Conservation (phyloP, 1,139 yeast species). For the Kodamaea sp. region DNA sequence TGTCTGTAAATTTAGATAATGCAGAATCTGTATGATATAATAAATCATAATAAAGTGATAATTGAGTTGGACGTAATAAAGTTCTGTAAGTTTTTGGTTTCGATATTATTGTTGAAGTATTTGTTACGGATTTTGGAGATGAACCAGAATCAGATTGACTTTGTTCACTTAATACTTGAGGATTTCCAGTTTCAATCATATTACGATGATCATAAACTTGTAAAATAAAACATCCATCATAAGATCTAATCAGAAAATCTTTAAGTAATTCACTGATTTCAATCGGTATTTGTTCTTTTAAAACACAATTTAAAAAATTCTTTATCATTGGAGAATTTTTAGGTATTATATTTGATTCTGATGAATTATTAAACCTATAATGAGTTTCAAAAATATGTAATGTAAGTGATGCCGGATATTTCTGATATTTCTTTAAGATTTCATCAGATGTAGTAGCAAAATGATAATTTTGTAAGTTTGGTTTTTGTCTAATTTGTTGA, state of each 20-base stretch:
- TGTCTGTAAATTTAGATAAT: constrained; percentile 74
- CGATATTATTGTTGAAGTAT: constrained; percentile 9
- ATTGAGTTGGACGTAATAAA: constrained; percentile 71
- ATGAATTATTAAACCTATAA: constrained; percentile 68
- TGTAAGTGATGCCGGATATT: constrained; percentile 77
- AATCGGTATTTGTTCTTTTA: constrained; percentile 80
- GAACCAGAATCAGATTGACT: background rate
- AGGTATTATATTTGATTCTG: constrained; percentile 76
- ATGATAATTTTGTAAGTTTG: constrained; percentile 37
- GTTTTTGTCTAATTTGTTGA: constrained; percentile 38
- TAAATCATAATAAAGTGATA: constrained; percentile 80
- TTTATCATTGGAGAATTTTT: constrained; percentile 77
- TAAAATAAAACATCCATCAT: constrained; percentile 85
- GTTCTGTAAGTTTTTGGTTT: constrained; percentile 74
- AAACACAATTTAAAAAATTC: constrained; percentile 73
- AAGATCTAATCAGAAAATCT: constrained; percentile 77
- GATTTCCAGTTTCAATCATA: constrained; percentile 21
- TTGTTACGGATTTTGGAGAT: constrained; percentile 2
- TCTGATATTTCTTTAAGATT: constrained; percentile 72
- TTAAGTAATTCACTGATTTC: constrained; percentile 84
- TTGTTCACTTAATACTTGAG: background rate
- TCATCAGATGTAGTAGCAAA: constrained; percentile 73
- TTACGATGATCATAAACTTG: constrained; percentile 75
- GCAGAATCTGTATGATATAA: constrained; percentile 77
- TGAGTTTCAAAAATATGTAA: constrained; percentile 90